Conservation (phyloP, 108 stramenopile genomes). For the Pinguiococcus pyrenoidosus region DNA sequence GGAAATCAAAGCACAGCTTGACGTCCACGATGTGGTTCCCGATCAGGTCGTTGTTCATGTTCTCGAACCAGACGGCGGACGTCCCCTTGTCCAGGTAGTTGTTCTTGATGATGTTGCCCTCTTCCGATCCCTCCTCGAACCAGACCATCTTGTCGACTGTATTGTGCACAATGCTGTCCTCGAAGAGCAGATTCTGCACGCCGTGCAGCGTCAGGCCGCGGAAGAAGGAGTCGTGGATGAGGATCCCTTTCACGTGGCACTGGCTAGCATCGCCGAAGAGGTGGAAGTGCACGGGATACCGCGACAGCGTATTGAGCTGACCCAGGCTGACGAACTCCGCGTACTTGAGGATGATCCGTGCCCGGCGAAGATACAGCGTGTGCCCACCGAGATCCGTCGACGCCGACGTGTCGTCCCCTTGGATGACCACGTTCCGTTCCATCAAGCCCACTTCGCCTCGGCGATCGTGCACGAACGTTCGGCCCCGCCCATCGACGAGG, state of each 20-base stretch:
- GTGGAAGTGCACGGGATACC: slow-evolving; percentile 39
- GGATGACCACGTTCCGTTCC: slow-evolving; percentile 25
- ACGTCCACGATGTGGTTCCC: no score
- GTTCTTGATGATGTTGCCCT: no score
- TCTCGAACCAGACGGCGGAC: no score
- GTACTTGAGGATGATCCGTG: slow-evolving; percentile 8
- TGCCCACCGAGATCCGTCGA: slow-evolving; percentile 18
- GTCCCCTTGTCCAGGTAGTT: no score
- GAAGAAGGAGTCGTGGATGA: slow-evolving; percentile 24
- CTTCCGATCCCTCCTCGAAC: no score
- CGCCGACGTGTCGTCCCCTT: slow-evolving; percentile 11
- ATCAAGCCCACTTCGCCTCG: slow-evolving; percentile 15
- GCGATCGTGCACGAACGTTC: slow-evolving; percentile 1
- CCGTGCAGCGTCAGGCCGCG: slow-evolving; percentile 38
- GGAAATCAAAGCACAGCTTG: no score
- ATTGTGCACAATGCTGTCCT: slow-evolving; percentile 26
- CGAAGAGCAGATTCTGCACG: slow-evolving; percentile 9
- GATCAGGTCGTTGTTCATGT: no score
- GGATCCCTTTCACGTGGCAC: slow-evolving; percentile 18
- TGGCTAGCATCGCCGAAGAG: slow-evolving; percentile 11
- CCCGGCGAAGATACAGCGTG: slow-evolving; percentile 2
- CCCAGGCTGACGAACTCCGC: slow-evolving; percentile 13
- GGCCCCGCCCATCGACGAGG: background rate
- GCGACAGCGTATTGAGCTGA: slow-evolving; percentile 19
- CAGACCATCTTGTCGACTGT: no score